Base-by-base conservation (phyloP, 2,329 filamentous ascomycete species). In the Pseudogymnoascus sp. region DNA sequence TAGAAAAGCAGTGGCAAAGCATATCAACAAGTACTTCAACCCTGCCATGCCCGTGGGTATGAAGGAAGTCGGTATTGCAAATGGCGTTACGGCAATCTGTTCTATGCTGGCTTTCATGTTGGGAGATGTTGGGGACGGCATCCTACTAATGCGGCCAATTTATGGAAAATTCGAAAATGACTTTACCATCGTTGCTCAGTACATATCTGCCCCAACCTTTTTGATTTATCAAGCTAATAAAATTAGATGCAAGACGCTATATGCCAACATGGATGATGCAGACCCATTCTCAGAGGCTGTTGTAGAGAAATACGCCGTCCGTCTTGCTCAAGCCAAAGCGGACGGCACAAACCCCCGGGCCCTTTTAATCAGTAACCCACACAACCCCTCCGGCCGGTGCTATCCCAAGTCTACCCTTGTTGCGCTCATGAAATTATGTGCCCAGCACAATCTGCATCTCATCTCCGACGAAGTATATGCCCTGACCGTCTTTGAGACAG, bases 381-480 rank as follows among this genome's bases (percentile, higher is more conserved):
- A 72, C 40, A 75, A 75, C 64, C 73, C 73, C 19, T 64, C 19
- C 65, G 68, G 65, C 19, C 64, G 61, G 2, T 70, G 68, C 35
- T 70, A 67, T 65, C 60, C 70, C 4, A 60, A 46, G 2, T 66
- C 69, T 24, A 68, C 69, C 1, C 66, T 74, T n/a, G 67, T 61
- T 61, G 68, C 63, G 16, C 64, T 71, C 26, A 72, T 80, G 69
- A 67, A 62, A 3, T 71, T 82, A 31, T 82, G 79, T 63, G 68
- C 76, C 59, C 73, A 75, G 59, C 71, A 80, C 64, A 66, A 72
- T 6, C 72, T 82, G 22, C 79, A 82, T 65, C 67, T 82, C 24
- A 75, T 82, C 66, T 77, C 75, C 61, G 80, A 82, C 66, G 80
- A 83, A 66, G 77, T 82, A 31, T 82, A 82, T 66, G 80, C 78